A percentile compares a stretch with the other conserved stretches of the same genome.
These are phyloP conservation scores for Xerocomellus amylosporus DNA, from an alignment of 768 basidiomycete species.

Conservation along the genomic window DNA sequence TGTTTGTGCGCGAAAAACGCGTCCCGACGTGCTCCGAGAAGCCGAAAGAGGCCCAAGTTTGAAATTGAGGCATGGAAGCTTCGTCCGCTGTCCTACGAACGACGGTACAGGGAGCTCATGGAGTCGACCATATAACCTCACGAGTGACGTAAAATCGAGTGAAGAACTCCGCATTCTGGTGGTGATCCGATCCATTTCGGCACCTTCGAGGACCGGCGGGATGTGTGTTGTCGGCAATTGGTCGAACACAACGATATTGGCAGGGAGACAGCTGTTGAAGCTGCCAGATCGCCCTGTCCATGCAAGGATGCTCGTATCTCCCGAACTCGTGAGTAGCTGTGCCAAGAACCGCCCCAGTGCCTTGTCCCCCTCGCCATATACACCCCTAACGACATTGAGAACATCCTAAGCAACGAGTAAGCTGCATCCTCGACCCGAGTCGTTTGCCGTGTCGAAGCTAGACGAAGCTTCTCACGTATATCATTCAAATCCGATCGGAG, in stretches of 20 bases:
- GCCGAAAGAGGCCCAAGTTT: background rate
- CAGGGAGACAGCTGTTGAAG: background rate
- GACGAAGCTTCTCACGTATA: too few relatives aligned
- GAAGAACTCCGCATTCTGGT: too few relatives aligned
- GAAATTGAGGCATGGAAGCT: background rate
- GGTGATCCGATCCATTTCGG: too few relatives aligned
- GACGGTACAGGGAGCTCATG: background rate
- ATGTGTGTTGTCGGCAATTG: background rate
- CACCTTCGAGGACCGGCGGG: background rate
- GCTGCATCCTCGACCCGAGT: background rate
- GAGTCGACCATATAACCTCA: background rate
- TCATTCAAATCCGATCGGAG: too few relatives aligned
- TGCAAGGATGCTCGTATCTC: background rate
- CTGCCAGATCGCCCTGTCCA: background rate
- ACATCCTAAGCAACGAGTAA: too few relatives aligned
- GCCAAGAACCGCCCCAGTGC: too few relatives aligned
- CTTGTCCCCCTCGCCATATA: too few relatives aligned
- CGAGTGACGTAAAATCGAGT: background rate
- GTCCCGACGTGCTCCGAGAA: background rate
- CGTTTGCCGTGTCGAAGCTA: slow-evolving; percentile 3
- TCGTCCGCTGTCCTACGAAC: background rate
- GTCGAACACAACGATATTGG: background rate
- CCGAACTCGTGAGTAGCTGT: background rate
- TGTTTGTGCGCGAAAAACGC: too few relatives aligned
- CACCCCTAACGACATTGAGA: too few relatives aligned